Evolutionary conservation across 352 stramenopile species (phyloP).

Genomic region (Pseudoperonospora humuli): DNA sequence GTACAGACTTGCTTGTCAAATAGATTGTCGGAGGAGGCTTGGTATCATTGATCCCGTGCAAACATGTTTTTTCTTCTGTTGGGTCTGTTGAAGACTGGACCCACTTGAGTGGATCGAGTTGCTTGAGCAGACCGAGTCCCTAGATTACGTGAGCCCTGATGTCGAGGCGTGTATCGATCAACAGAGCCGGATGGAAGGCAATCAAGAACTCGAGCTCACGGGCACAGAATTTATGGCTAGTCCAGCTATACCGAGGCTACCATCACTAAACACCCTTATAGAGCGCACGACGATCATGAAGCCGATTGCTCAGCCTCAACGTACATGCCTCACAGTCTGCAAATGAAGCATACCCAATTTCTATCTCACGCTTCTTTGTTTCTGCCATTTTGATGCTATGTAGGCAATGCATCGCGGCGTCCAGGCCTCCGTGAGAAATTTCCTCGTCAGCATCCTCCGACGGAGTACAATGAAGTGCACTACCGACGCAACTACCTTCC

Average conservation of each 20-base stretch:
- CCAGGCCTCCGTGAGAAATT: slow-evolving; percentile 28
- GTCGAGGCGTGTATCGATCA: slow-evolving; percentile 34
- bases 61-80: not conserved
- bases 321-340: slow-evolving; percentile 4
- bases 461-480: slow-evolving; percentile 8
- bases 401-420: slow-evolving; percentile 17
- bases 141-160: slow-evolving; percentile 69
- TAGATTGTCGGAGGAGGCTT: not conserved
- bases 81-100: slow-evolving; percentile 19
- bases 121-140: slow-evolving; percentile 25
- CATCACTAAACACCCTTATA: slow-evolving; percentile 12
- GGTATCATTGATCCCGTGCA: not conserved
- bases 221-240: slow-evolving; percentile 60
- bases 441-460: slow-evolving; percentile 14
- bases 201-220: slow-evolving; percentile 56
- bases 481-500: slow-evolving; percentile 13
- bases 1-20: slow-evolving; percentile 6
- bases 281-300: slow-evolving; percentile 8
- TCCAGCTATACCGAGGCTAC: slow-evolving; percentile 27
- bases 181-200: slow-evolving; percentile 31
- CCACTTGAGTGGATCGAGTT: slow-evolving; percentile 52
- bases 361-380: slow-evolving; percentile 3
- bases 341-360: not conserved
- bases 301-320: slow-evolving; percentile 8
- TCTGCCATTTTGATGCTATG: not conserved